Conservation (phyloP, 1,284 basidiomycete species). For the Amylostereum chailletii region DNA sequence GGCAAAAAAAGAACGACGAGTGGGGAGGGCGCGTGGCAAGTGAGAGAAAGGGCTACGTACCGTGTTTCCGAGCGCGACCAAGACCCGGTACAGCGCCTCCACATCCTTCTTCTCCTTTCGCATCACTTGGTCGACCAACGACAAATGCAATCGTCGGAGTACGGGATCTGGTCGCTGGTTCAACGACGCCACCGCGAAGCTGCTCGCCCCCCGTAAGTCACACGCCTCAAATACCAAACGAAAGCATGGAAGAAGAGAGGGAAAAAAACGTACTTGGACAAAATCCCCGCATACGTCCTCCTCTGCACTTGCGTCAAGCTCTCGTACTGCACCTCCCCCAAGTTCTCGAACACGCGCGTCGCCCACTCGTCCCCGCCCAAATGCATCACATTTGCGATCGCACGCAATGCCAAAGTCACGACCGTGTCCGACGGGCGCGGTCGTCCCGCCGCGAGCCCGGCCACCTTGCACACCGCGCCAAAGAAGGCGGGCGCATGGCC, state of each 20-base stretch:
- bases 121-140: constrained; percentile 39
- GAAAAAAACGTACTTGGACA: background rate
- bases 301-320: background rate
- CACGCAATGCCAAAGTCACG: constrained; percentile 75
- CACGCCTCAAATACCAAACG: background rate
- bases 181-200: background rate
- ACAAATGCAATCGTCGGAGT: constrained; percentile 7
- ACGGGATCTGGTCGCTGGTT: background rate
- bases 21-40: background rate
- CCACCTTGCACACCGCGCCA: constrained; percentile 55
- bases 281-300: background rate
- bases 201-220: background rate
- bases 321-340: background rate
- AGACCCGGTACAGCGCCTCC: constrained; percentile 78
- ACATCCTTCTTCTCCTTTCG: constrained; percentile 63
- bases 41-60: constrained; percentile 27
- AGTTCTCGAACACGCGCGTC: constrained; percentile 20
- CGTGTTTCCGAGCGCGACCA: constrained; percentile 85
- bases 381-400: constrained; percentile 75
- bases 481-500: constrained; percentile 47
- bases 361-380: constrained; percentile 33
- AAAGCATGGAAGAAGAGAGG: background rate
- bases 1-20: background rate
- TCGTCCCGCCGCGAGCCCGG: constrained; percentile 59
- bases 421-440: constrained; percentile 69